Percentiles rank a stretch among this genome's conserved stretches.
These are phyloP conservation scores for Pistacia integerrima DNA, from an alignment of 345 rosid genomes.

Conservation along the genomic window DNA sequence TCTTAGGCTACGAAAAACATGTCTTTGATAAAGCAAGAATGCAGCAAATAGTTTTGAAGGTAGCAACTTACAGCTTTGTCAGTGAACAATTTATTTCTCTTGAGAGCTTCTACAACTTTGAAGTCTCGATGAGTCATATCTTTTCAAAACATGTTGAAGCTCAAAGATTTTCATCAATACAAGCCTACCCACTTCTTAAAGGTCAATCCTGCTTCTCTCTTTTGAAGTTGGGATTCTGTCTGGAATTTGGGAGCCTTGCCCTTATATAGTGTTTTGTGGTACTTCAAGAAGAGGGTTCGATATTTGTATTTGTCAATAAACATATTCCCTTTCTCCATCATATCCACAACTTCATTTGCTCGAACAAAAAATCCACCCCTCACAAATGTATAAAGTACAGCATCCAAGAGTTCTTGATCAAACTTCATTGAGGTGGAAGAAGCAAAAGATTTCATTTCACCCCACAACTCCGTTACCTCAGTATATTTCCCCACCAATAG, in stretches of 20 bases:
- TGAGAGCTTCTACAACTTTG: neutral
- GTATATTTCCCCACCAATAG: conserved; percentile 80
- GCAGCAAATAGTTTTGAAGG: neutral
- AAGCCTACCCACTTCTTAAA: conserved; percentile 89
- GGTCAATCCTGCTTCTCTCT: conserved; percentile 69
- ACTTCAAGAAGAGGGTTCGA: conserved; percentile 79
- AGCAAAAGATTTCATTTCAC: conserved; percentile 87
- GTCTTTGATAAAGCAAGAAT: too few species aligned
- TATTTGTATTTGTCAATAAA: conserved; percentile 92
- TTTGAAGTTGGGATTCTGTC: conserved; percentile 77
- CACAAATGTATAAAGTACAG: conserved; percentile 84
- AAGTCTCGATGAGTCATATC: too few species aligned
- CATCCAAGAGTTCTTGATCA: conserved; percentile 92
- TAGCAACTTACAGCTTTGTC: neutral
- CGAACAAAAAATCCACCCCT: conserved; percentile 83
- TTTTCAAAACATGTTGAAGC: neutral
- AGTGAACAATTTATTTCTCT: neutral
- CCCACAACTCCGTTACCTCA: conserved; percentile 95
- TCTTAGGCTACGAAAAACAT: too few species aligned
- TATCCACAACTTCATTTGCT: conserved; percentile 80
- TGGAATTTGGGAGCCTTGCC: conserved; percentile 88
- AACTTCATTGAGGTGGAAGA: conserved; percentile 65
- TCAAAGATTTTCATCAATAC: conserved; percentile 29
- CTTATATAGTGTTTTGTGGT: conserved; percentile 84
- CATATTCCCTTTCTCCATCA: conserved; percentile 84